Percentiles rank a stretch among this genome's conserved stretches.
These are phyloP conservation scores for Dictyophora rubrovolvata DNA, from an alignment of 768 basidiomycete species.

Conservation along the genomic window DNA sequence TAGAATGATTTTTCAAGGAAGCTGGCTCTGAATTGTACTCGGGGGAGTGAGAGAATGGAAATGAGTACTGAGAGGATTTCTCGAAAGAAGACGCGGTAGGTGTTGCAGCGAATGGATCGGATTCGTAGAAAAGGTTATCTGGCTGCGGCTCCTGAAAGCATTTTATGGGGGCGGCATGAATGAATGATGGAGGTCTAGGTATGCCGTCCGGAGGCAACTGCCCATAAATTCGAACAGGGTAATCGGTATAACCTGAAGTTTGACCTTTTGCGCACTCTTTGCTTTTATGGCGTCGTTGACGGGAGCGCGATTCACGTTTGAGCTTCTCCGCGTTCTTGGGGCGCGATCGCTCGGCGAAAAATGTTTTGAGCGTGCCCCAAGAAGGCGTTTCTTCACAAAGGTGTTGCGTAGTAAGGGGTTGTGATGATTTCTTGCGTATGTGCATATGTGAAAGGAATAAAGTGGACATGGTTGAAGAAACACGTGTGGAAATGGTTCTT, in stretches of 20 bases:
- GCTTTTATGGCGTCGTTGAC: too few relatives aligned
- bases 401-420: neutral
- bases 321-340: neutral
- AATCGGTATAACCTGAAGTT: neutral
- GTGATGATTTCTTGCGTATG: neutral
- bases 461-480: neutral
- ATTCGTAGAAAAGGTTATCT: neutral
- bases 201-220: neutral
- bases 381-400: neutral
- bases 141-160: neutral
- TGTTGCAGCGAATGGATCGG: neutral
- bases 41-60: neutral
- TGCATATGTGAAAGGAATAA: neutral
- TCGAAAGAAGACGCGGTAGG: neutral
- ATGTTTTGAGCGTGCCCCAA: neutral
- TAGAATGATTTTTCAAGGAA: too few relatives aligned
- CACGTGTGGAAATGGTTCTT: too few relatives aligned
- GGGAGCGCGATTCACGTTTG: too few relatives aligned
- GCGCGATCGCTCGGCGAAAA: neutral
- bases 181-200: neutral
- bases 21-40: neutral
- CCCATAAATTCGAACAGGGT: neutral
- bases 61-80: neutral
- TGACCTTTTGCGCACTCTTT: too few relatives aligned
- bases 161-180: neutral